phyloP scores from a whole-genome alignment of 805 yeast species.

The Dipodascus geniculatus region DNA sequence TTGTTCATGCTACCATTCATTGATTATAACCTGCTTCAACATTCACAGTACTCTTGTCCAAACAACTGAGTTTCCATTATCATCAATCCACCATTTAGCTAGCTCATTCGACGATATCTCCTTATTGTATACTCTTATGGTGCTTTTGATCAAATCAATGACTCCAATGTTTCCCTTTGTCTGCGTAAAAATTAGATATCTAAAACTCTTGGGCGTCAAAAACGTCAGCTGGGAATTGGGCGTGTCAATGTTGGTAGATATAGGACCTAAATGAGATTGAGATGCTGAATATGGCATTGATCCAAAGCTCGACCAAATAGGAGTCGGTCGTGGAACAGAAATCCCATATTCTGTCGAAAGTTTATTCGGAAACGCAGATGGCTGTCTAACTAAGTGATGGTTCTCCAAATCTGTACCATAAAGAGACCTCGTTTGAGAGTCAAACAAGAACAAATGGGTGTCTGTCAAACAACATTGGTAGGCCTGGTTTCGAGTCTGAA shows the following conservation, averaged over 20 bases:
- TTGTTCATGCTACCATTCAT: no score
- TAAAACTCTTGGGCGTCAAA: neutral
- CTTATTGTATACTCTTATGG: neutral
- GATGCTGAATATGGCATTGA: neutral
- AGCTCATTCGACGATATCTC: neutral
- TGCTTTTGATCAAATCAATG: neutral
- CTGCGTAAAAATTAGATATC: neutral
- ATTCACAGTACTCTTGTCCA: neutral
- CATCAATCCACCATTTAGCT: neutral
- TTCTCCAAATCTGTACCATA: neutral
- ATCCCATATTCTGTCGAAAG: neutral
- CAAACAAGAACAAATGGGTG: neutral
- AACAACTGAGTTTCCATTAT: neutral
- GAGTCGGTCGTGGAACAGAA: neutral
- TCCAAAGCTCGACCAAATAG: neutral
- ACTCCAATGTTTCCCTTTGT: neutral
- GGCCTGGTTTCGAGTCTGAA: neutral
- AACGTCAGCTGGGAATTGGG: neutral
- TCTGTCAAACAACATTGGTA: neutral
- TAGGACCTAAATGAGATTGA: neutral
- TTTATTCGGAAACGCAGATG: neutral
- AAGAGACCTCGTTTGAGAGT: neutral
- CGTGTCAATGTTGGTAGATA: no score
- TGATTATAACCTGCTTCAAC: no score
- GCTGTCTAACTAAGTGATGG: neutral